Base-by-base conservation (phyloP, 2,329 filamentous ascomycete genomes). In the Alternaria arbusti region DNA sequence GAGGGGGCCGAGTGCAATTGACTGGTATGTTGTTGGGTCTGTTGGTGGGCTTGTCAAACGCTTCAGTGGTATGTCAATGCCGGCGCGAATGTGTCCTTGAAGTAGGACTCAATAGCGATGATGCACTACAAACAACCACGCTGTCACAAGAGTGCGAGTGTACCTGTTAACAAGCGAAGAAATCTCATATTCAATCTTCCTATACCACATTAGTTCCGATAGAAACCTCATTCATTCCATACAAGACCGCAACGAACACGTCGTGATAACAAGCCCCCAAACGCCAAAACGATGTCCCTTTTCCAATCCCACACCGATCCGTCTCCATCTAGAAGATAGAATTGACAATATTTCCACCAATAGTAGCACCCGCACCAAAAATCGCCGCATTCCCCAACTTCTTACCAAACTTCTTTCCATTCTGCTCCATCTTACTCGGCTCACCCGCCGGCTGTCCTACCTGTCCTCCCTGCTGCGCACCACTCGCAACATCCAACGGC, bases 381-480 rank as follows among this genome's bases (percentile, higher is more conserved):
- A 97, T 93, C 26, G 94, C 93, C 47, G 88, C 88, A 78, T 90
- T 90, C 32, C 95, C 95, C 75, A 95, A 80, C 86, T 97, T 98
- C 88, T 96, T 97, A 70, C 95, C 94, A 81, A 97, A 92, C 84
- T 97, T 97, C 89, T 97, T 97, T 59, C 93, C 94, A 59, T 89
- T 87, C 80, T 93, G 86, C 67, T 89, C 86, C 15, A 89, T 83
- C 83, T 96, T 96, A 77, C 84, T 85, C 9, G 83, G 84, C 46
- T 84, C 83, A 32, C 83, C 84, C 12, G 82, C 82, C 28, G 69
- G 47, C 36, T 40, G 36, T 2, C 26, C 26, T 7, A 40, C 36
- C n/a, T 40, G 36, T 3, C 36, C 36, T 0, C 13, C 17, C 10
- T 59, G 54, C 44, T 74, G 72, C 8, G 84, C 85, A 55, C 84